These are phyloP conservation scores for Globisporangium camurandrum DNA, from an alignment of 352 stramenopile genomes.

Conservation along the genomic window DNA sequence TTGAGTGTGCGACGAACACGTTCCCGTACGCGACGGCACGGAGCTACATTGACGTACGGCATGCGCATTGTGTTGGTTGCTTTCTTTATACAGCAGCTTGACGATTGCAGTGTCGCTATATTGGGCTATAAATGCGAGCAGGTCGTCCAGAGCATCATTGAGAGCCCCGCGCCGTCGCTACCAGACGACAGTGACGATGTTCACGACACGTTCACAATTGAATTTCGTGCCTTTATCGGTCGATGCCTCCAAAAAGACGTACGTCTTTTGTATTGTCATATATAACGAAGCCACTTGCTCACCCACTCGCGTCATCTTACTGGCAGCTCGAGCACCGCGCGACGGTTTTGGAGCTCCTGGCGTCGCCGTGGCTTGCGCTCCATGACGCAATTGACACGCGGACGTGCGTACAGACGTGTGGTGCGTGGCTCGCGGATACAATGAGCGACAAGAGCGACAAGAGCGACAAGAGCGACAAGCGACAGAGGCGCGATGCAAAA, in stretches of 20 bases:
- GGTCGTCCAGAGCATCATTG: conserved; percentile 73
- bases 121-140: conserved; percentile 9
- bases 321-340: conserved; percentile 45
- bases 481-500: neutral
- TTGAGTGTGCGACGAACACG: conserved; percentile 50
- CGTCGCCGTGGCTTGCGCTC: conserved; percentile 40
- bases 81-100: no score
- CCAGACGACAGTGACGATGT: conserved; percentile 18
- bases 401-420: conserved; percentile 22
- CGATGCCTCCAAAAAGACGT: conserved; percentile 66
- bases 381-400: conserved; percentile 35
- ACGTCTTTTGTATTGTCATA: neutral
- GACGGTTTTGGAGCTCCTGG: conserved; percentile 48
- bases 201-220: conserved; percentile 25
- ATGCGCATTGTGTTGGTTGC: neutral
- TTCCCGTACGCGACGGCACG: conserved; percentile 47
- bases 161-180: conserved; percentile 40
- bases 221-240: conserved; percentile 53
- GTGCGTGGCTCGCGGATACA: conserved; percentile 21
- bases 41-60: conserved; percentile 62
- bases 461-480: no score
- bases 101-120: neutral
- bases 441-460: no score
- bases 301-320: neutral
- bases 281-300: neutral